Conservation (phyloP, 768 basidiomycete genomes). For the Kwoniella heveanensis region DNA sequence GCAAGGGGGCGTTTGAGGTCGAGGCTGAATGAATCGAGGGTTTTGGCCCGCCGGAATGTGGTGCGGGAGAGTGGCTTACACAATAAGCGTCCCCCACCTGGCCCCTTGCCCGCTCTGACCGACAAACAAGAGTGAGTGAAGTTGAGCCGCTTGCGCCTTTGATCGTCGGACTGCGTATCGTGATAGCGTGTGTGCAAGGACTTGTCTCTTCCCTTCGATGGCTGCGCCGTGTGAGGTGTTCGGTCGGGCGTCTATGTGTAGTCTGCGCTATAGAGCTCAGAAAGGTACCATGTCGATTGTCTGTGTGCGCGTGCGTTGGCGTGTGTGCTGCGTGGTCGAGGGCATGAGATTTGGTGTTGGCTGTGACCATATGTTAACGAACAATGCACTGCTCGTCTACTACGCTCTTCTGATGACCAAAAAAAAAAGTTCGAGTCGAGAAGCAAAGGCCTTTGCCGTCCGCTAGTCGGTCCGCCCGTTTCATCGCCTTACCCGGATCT, state of each 20-base stretch:
- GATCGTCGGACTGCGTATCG: not conserved
- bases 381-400: too few species aligned
- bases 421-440: not conserved
- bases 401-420: too few species aligned
- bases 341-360: too few species aligned
- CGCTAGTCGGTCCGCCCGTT: not conserved
- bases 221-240: too few species aligned
- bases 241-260: not conserved
- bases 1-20: too few species aligned
- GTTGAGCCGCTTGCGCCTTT: not conserved
- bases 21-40: too few species aligned
- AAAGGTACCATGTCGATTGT: not conserved
- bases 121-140: not conserved
- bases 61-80: too few species aligned
- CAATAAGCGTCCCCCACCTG: too few species aligned
- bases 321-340: not conserved
- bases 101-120: too few species aligned
- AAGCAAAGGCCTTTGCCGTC: not conserved
- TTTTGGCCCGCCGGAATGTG: too few species aligned
- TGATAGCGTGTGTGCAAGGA: not conserved
- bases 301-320: not conserved
- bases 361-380: not conserved
- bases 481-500: not conserved
- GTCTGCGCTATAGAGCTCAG: not conserved
- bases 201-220: too few species aligned